Evolutionary conservation across 1,139 yeast species (phyloP).

Genomic region (Pichia sp.): DNA sequence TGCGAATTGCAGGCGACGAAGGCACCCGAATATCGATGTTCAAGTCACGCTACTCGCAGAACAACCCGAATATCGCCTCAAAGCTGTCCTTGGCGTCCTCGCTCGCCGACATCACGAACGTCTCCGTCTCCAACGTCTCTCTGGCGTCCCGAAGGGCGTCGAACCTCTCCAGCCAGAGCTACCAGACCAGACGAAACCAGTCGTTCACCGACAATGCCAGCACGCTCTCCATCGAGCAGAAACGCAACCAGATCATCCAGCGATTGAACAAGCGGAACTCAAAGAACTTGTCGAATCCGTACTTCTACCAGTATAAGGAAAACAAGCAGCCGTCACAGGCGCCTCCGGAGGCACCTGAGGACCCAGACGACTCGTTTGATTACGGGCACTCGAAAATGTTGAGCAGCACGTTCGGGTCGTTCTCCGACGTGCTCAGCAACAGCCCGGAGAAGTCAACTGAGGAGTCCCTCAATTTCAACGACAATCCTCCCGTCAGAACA

Average conservation of each 20-base stretch:
- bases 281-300: slow-evolving; percentile 14
- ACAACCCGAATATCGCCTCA: background rate
- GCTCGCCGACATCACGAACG: slow-evolving; percentile 8
- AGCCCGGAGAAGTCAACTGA: background rate
- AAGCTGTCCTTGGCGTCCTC: slow-evolving; percentile 7
- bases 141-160: background rate
- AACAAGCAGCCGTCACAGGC: slow-evolving; percentile 8
- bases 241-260: slow-evolving; percentile 8
- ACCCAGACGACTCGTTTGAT: background rate
- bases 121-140: slow-evolving; percentile 1
- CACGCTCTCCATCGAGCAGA: slow-evolving; percentile 10
- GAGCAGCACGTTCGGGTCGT: background rate
- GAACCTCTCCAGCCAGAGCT: background rate
- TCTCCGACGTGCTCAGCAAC: background rate
- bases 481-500: background rate
- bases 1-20: background rate
- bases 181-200: background rate
- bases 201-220: slow-evolving; percentile 6
- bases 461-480: slow-evolving; percentile 5
- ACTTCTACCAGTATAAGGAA: slow-evolving; percentile 15
- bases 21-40: background rate
- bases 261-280: slow-evolving; percentile 12
- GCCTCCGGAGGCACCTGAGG: slow-evolving; percentile 7
- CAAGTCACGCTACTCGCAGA: background rate
- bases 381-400: background rate